These are phyloP conservation scores for Phyllosticta capitalensis DNA, from an alignment of 2,329 filamentous ascomycete species.

Conservation along the genomic window DNA sequence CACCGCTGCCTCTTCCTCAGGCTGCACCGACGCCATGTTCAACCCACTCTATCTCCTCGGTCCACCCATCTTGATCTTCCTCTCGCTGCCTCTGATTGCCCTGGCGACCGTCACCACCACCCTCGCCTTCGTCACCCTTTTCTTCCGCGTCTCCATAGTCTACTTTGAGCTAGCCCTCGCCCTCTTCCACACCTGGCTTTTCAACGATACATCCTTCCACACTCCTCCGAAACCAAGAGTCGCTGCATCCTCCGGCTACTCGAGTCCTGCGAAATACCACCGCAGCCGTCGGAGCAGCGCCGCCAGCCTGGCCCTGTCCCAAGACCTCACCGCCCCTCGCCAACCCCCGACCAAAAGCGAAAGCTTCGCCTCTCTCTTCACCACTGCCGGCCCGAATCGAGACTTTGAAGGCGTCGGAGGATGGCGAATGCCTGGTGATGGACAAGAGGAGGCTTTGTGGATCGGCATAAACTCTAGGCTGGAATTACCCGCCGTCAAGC, in stretches of 20 bases:
- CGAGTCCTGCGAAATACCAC: constrained; percentile 4
- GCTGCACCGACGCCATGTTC: constrained; percentile 5
- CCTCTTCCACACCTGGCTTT: constrained; percentile 28
- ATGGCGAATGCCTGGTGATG: constrained; percentile 27
- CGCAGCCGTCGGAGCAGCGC: constrained; percentile 10
- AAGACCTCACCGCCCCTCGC: constrained; percentile 7
- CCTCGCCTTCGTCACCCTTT: constrained; percentile 29
- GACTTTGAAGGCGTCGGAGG: constrained; percentile 38
- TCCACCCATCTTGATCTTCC: constrained; percentile 26
- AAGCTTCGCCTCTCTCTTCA: constrained; percentile 26
- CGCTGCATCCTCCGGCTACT: constrained; percentile 12
- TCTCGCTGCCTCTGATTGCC: constrained; percentile 30
- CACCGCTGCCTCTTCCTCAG: not conserved
- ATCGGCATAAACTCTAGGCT: constrained; percentile 35
- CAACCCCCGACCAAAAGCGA: constrained; percentile 22
- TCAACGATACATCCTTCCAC: constrained; percentile 15
- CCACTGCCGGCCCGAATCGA: constrained; percentile 23
- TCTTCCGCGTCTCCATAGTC: constrained; percentile 31
- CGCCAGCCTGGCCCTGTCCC: constrained; percentile 10
- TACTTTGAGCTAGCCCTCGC: constrained; percentile 34
- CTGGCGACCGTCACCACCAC: constrained; percentile 31
- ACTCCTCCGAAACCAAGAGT: constrained; percentile 13
- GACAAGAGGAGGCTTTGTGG: constrained; percentile 36
- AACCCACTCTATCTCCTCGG: constrained; percentile 23
- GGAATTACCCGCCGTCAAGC: constrained; percentile 26